phyloP scores from a whole-genome alignment of 2,329 filamentous ascomycete genomes.

The Kalmusia sp. region DNA sequence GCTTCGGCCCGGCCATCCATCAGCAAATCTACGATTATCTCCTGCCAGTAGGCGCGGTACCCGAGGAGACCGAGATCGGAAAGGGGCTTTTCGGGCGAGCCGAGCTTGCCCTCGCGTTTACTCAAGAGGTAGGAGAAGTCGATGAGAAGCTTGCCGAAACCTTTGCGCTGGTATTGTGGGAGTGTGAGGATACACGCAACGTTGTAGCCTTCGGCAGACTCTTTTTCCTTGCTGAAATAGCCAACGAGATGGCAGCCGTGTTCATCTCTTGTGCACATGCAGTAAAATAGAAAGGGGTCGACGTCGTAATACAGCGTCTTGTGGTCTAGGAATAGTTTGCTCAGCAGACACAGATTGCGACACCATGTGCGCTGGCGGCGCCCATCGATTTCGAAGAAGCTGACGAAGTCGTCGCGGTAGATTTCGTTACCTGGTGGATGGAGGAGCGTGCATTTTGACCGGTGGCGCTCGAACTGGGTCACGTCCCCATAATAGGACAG shows the following conservation, averaged over 20 bases:
- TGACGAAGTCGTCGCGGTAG: slow-evolving; percentile 91
- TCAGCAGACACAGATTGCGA: slow-evolving; percentile 90
- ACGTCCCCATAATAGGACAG: slow-evolving; percentile 86
- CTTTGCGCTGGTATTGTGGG: slow-evolving; percentile 94
- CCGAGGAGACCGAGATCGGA: slow-evolving; percentile 92
- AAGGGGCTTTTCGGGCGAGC: slow-evolving; percentile 94
- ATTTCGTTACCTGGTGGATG: slow-evolving; percentile 98
- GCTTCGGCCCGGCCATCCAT: slow-evolving; percentile 72
- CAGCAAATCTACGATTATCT: slow-evolving; percentile 89
- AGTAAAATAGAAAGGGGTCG: slow-evolving; percentile 98
- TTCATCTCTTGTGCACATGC: slow-evolving; percentile 90
- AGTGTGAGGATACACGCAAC: slow-evolving; percentile 97
- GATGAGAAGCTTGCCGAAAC: slow-evolving; percentile 90
- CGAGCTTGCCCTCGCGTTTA: slow-evolving; percentile 92
- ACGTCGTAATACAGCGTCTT: slow-evolving; percentile 99
- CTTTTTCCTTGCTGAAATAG: slow-evolving; percentile 99
- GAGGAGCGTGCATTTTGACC: slow-evolving; percentile 85
- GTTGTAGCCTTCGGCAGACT: slow-evolving; percentile 96
- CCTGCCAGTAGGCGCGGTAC: slow-evolving; percentile 97
- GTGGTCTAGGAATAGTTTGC: slow-evolving; percentile 96
- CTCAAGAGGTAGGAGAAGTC: slow-evolving; percentile 97
- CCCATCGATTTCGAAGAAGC: slow-evolving; percentile 97
- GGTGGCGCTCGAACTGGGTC: slow-evolving; percentile 83
- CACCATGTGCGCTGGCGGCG: slow-evolving; percentile 95
- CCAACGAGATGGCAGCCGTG: slow-evolving; percentile 95